Evolutionary conservation across 768 basidiomycete species (phyloP).

Genomic region (Tulasnella sp.): DNA sequence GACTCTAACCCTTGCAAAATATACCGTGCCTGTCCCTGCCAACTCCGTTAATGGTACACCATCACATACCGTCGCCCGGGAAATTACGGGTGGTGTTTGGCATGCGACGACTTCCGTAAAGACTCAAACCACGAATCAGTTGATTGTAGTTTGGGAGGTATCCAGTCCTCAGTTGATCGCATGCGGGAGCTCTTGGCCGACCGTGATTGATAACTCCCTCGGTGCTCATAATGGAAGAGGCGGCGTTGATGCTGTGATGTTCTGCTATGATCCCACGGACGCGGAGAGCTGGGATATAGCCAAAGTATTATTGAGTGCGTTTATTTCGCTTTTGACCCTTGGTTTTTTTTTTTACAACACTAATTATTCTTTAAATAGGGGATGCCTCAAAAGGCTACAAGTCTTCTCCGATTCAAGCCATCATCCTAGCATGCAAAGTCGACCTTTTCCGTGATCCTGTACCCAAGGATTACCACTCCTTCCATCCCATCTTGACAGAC

Average conservation of each 20-base stretch:
- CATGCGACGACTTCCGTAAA: constrained; percentile 32
- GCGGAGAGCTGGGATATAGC: constrained; percentile 51
- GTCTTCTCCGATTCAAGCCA: constrained; percentile 18
- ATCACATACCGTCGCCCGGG: not conserved
- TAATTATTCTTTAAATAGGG: not conserved
- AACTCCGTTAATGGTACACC: not conserved
- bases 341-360: not conserved
- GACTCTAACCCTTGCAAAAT: constrained; percentile 5
- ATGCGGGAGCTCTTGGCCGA: constrained; percentile 2
- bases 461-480: constrained; percentile 4
- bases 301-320: constrained; percentile 58
- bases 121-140: not conserved
- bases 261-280: constrained; percentile 73
- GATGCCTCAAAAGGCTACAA: constrained; percentile 7
- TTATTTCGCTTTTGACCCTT: not conserved
- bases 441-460: constrained; percentile 34
- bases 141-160: constrained; percentile 7
- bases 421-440: constrained; percentile 81
- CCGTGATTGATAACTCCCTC: constrained; percentile 1
- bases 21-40: not conserved
- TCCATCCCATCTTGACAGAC: constrained; percentile 7
- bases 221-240: not conserved
- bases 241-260: constrained; percentile 55
- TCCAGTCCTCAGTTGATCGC: not conserved
- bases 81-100: constrained; percentile 19